Base-by-base conservation (phyloP, 805 yeast species). In the Ogataea nakhonphanomensis region DNA sequence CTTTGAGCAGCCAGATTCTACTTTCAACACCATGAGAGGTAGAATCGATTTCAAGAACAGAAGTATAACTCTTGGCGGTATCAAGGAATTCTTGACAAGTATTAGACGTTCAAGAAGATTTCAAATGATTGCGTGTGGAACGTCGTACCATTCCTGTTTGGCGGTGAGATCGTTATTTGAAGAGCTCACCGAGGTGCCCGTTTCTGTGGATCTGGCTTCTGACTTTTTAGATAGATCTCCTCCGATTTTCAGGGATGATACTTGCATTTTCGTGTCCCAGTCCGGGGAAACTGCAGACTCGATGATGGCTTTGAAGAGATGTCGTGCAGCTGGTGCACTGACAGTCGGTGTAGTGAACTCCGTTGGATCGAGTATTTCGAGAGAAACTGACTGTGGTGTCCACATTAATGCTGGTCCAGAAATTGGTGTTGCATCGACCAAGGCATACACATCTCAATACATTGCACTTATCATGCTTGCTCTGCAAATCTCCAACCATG, bases 331-430 rank as follows among this genome's bases (percentile, higher is more conserved):
- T 60, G 99, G 98, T 54, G 97, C 99, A 25, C 74, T 95, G 51
- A 89, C 96, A 22, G 93, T 93, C 43, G 99, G 99, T 69, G 86
- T 93, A 58, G 99, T 93, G 48, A 93, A 93, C 73, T 78, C 90
- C 52, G 99, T 93, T 30, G 99, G 99, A 59, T 93, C 99, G 5
- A 80, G 93, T 30, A 88, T 93, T 65, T 91, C 98, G 6, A 82
- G 99, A 69, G 89, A 81, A 59, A 93, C 99, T 15, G 95, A 90
- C 67, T 93, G 99, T 73, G 99, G 99, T 78, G 96, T 93, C 42
- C 99, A 93, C 65, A 90, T 93, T 63, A 93, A 93, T 62, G 99
- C 99, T 35, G 99, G 99, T 51, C 99, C 99, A 33, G 99, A 93
- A 69, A 93, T 93, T 50, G 98, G 99, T 66, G 99, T 93, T 53